A percentile compares a stretch with the other conserved stretches of the same genome.
These are phyloP conservation scores for Pholiota adiposa DNA, from an alignment of 1,284 basidiomycete species.

Conservation along the genomic window DNA sequence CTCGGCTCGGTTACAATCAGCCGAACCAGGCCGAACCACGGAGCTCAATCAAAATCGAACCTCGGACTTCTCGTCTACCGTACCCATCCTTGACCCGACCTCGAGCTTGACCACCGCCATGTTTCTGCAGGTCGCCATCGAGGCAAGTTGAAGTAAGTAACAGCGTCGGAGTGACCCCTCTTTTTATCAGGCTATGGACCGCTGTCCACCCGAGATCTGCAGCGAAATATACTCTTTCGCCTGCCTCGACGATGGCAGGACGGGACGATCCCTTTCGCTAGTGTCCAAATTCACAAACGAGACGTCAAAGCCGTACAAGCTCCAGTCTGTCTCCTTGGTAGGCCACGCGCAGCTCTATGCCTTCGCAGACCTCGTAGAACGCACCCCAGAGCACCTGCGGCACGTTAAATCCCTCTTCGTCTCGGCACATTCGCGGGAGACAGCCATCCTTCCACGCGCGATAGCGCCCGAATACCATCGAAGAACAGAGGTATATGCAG, in stretches of 20 bases:
- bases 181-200: conserved; percentile 17
- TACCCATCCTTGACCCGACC: too few relatives aligned
- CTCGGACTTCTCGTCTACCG: too few relatives aligned
- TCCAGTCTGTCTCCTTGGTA: conserved; percentile 22
- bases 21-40: too few relatives aligned
- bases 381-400: conserved; percentile 14
- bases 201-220: conserved; percentile 27
- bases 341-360: conserved; percentile 22
- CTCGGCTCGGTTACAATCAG: too few relatives aligned
- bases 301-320: conserved; percentile 24
- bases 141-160: too few relatives aligned
- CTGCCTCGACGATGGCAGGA: conserved; percentile 24
- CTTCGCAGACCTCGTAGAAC: conserved; percentile 23
- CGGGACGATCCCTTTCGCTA: conserved; percentile 26
- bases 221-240: conserved; percentile 24
- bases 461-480: too few relatives aligned
- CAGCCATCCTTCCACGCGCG: conserved; percentile 12
- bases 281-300: conserved; percentile 23
- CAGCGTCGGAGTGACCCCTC: too few relatives aligned
- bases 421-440: conserved; percentile 23
- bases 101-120: too few relatives aligned
- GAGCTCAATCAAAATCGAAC: too few relatives aligned
- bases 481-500: too few relatives aligned
- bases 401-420: conserved; percentile 25
- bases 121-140: too few relatives aligned